Evolutionary conservation across 2,329 filamentous ascomycete species (phyloP).

Genomic region (Didymella arachidicola): DNA sequence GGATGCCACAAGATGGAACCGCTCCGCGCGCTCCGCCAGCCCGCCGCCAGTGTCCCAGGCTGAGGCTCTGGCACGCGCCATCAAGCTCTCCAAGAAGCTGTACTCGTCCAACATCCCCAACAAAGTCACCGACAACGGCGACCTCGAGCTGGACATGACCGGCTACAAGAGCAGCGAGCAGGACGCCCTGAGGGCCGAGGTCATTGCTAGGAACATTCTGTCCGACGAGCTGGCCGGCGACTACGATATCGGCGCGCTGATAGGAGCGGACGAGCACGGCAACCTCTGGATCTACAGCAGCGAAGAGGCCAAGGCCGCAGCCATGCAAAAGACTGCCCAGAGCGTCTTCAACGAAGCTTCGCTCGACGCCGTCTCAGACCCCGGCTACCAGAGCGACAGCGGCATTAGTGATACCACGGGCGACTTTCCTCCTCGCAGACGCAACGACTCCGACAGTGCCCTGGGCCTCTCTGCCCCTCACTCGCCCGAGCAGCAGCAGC

Average conservation of each 20-base stretch:
- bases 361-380: slow-evolving; percentile 84
- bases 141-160: slow-evolving; percentile 98
- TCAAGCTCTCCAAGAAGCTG: slow-evolving; percentile 84
- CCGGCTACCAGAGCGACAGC: slow-evolving; percentile 93
- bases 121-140: slow-evolving; percentile 88
- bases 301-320: slow-evolving; percentile 91
- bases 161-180: slow-evolving; percentile 95
- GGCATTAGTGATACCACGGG: slow-evolving; percentile 66
- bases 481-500: slow-evolving; percentile 58
- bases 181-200: slow-evolving; percentile 87
- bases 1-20: slow-evolving; percentile 48
- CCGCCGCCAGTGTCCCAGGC: slow-evolving; percentile 74
- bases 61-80: slow-evolving; percentile 84
- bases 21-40: slow-evolving; percentile 68
- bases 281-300: slow-evolving; percentile 99
- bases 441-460: slow-evolving; percentile 74
- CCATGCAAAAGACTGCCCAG: slow-evolving; percentile 69
- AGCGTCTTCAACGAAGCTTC: slow-evolving; percentile 60
- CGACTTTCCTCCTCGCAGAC: slow-evolving; percentile 62
- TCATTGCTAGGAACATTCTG: slow-evolving; percentile 90
- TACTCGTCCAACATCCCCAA: slow-evolving; percentile 91
- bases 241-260: slow-evolving; percentile 94
- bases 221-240: slow-evolving; percentile 92
- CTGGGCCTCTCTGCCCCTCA: slow-evolving; percentile 69
- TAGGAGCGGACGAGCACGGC: slow-evolving; percentile 92